These are phyloP conservation scores for Fusarium compactum DNA, from an alignment of 2,329 filamentous ascomycete genomes.

Conservation along the genomic window DNA sequence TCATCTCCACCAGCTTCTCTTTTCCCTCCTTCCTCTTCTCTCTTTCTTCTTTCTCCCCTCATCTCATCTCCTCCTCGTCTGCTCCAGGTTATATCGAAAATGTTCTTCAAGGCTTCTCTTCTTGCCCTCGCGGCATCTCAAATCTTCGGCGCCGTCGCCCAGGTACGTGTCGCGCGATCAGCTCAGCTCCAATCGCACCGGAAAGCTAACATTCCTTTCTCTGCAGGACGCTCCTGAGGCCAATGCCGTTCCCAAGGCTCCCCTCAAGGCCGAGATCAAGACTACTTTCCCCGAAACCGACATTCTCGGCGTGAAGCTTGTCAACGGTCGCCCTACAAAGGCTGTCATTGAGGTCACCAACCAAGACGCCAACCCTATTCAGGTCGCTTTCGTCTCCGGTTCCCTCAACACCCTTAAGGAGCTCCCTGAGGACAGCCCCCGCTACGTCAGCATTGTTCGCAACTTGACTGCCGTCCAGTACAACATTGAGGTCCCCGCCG, in stretches of 20 bases:
- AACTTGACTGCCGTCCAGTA: conserved; percentile 87
- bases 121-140: conserved; percentile 78
- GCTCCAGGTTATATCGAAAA: conserved; percentile 52
- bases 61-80: conserved; percentile 17
- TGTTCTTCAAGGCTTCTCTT: conserved; percentile 81
- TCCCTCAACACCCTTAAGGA: conserved; percentile 71
- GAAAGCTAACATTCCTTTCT: not conserved
- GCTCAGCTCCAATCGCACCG: not conserved
- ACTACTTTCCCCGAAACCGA: conserved; percentile 77
- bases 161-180: conserved; percentile 61
- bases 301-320: conserved; percentile 93
- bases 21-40: conserved; percentile 18
- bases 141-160: conserved; percentile 73
- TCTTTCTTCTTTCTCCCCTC: conserved; percentile 16
- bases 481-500: conserved; percentile 78
- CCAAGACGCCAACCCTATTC: conserved; percentile 80
- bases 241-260: conserved; percentile 43
- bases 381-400: conserved; percentile 81
- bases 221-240: conserved; percentile 34
- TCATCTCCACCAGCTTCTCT: conserved; percentile 37
- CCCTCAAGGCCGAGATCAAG: conserved; percentile 72
- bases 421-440: conserved; percentile 60
- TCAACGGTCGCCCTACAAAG: conserved; percentile 90
- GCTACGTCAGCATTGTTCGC: conserved; percentile 72
- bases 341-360: conserved; percentile 87